phyloP scores from a whole-genome alignment of 2,329 filamentous ascomycete genomes.

The Paraconiothyrium brasiliense region DNA sequence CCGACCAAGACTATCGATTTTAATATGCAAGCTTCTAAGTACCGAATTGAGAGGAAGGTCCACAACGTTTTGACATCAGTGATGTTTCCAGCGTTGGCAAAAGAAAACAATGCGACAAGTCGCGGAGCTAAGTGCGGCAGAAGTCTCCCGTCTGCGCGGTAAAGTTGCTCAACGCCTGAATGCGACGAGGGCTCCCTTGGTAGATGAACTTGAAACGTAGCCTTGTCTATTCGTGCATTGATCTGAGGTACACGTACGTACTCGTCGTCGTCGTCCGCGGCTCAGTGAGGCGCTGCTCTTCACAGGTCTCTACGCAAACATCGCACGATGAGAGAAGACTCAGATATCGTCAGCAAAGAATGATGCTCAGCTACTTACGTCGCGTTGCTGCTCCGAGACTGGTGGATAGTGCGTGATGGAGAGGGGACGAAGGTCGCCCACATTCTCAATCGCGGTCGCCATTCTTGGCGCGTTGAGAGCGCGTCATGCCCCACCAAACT shows the following conservation, averaged over 20 bases:
- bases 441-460: not conserved
- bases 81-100: conserved; percentile 1
- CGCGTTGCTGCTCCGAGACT: not conserved
- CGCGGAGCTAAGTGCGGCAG: not conserved
- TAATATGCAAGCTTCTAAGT: conserved; percentile 7
- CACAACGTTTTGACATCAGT: not conserved
- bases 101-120: not conserved
- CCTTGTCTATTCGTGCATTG: not conserved
- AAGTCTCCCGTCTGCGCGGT: not conserved
- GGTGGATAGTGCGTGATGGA: not conserved
- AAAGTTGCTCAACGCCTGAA: not conserved
- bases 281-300: not conserved
- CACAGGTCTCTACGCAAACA: not conserved
- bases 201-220: not conserved
- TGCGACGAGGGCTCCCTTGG: not conserved
- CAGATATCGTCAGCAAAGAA: not conserved
- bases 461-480: not conserved
- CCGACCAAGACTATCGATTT: conserved; percentile 16
- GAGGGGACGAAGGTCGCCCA: not conserved
- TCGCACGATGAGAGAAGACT: not conserved
- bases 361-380: not conserved
- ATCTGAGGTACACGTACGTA: not conserved
- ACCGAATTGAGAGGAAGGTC: not conserved
- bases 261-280: not conserved
- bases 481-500: conserved; percentile 6